Evolutionary conservation across 805 yeast species (phyloP).

Genomic region (Yamadazyma insecticola): DNA sequence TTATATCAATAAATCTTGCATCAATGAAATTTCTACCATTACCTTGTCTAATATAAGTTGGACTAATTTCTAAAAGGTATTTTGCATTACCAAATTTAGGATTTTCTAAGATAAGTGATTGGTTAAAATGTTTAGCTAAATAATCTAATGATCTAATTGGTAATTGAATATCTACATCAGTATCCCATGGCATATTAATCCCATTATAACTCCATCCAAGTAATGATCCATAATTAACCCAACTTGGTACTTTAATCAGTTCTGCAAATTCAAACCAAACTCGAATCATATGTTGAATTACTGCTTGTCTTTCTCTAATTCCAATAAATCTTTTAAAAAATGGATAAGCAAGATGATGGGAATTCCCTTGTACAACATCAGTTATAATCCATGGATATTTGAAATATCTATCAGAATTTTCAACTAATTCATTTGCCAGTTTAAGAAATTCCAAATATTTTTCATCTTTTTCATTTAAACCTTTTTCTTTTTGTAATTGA

Average conservation of each 20-base stretch:
- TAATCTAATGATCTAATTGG: constrained; percentile 20
- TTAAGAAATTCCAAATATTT: constrained; percentile 26
- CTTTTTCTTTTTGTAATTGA: constrained; percentile 11
- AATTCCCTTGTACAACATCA: constrained; percentile 30
- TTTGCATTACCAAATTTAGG: constrained; percentile 28
- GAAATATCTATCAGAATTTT: constrained; percentile 26
- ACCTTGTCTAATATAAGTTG: constrained; percentile 29
- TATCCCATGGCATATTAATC: constrained; percentile 29
- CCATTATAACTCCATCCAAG: constrained; percentile 30
- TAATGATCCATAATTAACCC: constrained; percentile 27
- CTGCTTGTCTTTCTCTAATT: constrained; percentile 31
- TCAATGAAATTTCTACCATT: constrained; percentile 39
- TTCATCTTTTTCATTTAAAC: constrained; percentile 14
- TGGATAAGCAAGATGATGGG: constrained; percentile 32
- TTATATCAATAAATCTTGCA: constrained; percentile 33
- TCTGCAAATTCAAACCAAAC: constrained; percentile 35
- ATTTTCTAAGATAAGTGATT: constrained; percentile 20
- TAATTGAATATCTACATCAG: constrained; percentile 26
- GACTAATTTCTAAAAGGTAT: constrained; percentile 20
- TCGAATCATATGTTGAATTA: constrained; percentile 33
- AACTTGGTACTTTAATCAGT: constrained; percentile 20
- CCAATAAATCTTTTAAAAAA: constrained; percentile 33
- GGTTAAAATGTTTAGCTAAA: constrained; percentile 21
- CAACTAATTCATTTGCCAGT: constrained; percentile 19
- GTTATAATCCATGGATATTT: constrained; percentile 37